Base-by-base conservation (phyloP, 2,329 filamentous ascomycete genomes). In the Mycosphaerella arachidis region DNA sequence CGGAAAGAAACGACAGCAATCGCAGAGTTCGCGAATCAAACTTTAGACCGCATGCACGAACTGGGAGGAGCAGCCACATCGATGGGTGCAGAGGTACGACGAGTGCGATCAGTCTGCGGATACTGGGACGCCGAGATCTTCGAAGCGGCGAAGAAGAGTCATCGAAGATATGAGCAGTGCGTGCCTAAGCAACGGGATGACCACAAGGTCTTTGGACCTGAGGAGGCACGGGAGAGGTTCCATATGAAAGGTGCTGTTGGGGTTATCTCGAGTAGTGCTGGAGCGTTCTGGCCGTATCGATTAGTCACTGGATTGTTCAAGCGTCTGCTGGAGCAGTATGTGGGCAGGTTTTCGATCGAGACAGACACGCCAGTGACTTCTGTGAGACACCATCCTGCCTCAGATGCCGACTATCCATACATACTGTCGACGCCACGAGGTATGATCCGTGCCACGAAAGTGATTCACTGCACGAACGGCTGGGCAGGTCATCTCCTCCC, bases 231-330 rank as follows among this genome's bases (percentile, higher is more conserved):
- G 10, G 52, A 63, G 57, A 58, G 58, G 18, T 64, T 55, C 56
- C 64, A 64, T 20, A 60, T 66, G 54, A 66, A 64, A 56, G 43
- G 56, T 45, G 40, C 58, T 1, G 56, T 60, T 4, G 64, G 64
- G 12, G 64, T 62, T 3, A 66, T 66, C 18, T 57, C 53, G 8
- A 64, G 59, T 33, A 56, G 56, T n/a, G 65, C 65, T 40, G 65
- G 65, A 12, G 63, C 65, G 1, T 60, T 66, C 20, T 67, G 65
- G 65, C 63, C 65, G 1, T 67, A 67, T 31, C 50, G 63, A 16
- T 59, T 67, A 3, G 43, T 67, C 30, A 64, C 65, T 18, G 63
- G 63, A 4, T 48, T 67, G 12, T 64, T 57, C 30, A 50, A 58
- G n/a, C 59, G 58, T 8, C 37, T 64, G 31, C 56, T 63, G 7